These are phyloP conservation scores for Kingdonia uniflora DNA, from an alignment of 164 flowering plant species.

Conservation along the genomic window DNA sequence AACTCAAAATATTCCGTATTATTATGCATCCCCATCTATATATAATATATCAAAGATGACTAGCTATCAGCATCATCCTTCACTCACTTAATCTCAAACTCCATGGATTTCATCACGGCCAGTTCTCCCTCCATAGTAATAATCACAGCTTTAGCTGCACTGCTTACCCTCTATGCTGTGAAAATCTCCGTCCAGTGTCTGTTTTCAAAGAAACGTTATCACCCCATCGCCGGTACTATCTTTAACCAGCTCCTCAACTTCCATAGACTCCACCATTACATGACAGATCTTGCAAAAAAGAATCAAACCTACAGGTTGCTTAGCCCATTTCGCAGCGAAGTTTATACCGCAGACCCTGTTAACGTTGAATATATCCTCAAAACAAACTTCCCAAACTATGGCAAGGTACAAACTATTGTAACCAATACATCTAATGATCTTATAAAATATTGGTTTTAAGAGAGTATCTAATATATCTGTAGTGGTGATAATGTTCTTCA, in stretches of 20 bases:
- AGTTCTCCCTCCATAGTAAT: not conserved
- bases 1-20: too few relatives aligned
- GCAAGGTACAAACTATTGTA: slow-evolving; percentile 8
- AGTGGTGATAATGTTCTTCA: too few relatives aligned
- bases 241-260: slow-evolving; percentile 47
- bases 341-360: slow-evolving; percentile 14
- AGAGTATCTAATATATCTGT: not conserved
- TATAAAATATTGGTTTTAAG: too few relatives aligned
- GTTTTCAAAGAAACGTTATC: slow-evolving; percentile 22
- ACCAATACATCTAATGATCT: too few relatives aligned
- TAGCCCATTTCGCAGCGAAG: slow-evolving; percentile 11
- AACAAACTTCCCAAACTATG: slow-evolving; percentile 12
- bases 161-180: not conserved
- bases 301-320: slow-evolving; percentile 34
- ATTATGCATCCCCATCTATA: not conserved
- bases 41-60: not conserved
- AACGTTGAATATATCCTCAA: slow-evolving; percentile 17
- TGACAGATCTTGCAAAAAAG: slow-evolving; percentile 44
- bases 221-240: slow-evolving; percentile 50
- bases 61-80: not conserved
- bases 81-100: not conserved
- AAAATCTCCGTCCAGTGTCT: not conserved
- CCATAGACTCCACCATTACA: slow-evolving; percentile 46
- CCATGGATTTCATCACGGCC: not conserved
- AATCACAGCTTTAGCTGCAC: slow-evolving; percentile 5